phyloP scores from a whole-genome alignment of 192 early-diverging fungal genomes.

The Tieghemiomyces parasiticus region DNA sequence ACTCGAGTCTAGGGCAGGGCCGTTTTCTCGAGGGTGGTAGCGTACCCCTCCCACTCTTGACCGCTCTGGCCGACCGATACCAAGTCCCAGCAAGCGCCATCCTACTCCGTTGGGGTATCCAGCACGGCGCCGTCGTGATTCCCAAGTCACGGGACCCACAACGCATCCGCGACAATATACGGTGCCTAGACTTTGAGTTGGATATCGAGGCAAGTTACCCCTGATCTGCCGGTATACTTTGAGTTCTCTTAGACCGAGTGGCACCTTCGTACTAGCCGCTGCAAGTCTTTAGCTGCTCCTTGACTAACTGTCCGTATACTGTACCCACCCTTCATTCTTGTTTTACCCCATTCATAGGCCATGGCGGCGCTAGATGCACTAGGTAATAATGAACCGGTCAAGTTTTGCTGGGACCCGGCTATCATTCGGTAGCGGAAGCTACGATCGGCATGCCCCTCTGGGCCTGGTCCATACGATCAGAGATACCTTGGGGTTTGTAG shows the following conservation, averaged over 20 bases:
- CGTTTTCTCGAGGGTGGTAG: conserved; percentile 15
- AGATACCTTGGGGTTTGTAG: no score
- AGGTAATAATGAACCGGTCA: neutral
- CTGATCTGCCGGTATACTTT: neutral
- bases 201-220: neutral
- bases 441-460: no score
- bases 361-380: conserved; percentile 11
- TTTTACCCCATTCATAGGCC: neutral
- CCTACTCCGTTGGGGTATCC: conserved; percentile 48
- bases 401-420: conserved; percentile 18
- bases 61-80: conserved; percentile 14
- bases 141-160: conserved; percentile 35
- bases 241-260: neutral
- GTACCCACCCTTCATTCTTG: neutral
- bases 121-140: conserved; percentile 45
- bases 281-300: neutral
- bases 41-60: conserved; percentile 13
- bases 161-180: conserved; percentile 18
- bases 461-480: no score
- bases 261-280: neutral
- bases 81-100: conserved; percentile 28
- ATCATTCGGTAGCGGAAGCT: neutral
- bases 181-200: neutral
- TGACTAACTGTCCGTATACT: neutral
- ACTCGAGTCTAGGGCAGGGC: conserved; percentile 55